Evolutionary conservation across 441 rosid species (phyloP).

Genomic region (Rhodomyrtus psidioides): DNA sequence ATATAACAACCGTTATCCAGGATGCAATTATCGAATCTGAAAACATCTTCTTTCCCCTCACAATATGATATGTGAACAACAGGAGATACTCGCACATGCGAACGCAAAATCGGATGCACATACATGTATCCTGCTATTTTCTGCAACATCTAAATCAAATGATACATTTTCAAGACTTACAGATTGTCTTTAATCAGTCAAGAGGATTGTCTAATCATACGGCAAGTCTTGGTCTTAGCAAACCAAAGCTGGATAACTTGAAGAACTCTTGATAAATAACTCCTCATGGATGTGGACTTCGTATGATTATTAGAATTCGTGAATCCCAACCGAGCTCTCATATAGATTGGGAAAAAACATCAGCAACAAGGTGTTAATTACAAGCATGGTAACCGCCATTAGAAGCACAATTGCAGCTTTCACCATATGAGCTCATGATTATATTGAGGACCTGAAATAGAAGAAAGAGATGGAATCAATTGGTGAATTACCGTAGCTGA

Average conservation of each 20-base stretch:
- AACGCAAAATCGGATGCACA: neutral
- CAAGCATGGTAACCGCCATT: neutral
- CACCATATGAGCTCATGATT: neutral
- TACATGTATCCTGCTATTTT: neutral
- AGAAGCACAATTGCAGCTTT: neutral
- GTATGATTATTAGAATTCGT: neutral
- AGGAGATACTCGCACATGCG: neutral
- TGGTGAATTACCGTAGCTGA: neutral
- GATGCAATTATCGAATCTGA: neutral
- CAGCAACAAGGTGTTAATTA: neutral
- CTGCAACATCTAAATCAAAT: neutral
- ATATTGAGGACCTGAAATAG: neutral
- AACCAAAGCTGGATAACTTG: neutral
- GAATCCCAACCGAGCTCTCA: neutral
- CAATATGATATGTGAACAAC: neutral
- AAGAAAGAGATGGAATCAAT: neutral
- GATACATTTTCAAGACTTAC: neutral
- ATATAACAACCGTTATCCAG: neutral
- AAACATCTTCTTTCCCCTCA: neutral
- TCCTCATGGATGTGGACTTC: neutral
- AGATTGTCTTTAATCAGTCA: neutral
- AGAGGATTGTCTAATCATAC: neutral
- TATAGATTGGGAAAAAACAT: neutral
- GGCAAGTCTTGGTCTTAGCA: neutral
- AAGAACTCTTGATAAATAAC: neutral